These are phyloP conservation scores for Cladosporium sp. DNA, from an alignment of 2,329 filamentous ascomycete genomes.

Conservation along the genomic window DNA sequence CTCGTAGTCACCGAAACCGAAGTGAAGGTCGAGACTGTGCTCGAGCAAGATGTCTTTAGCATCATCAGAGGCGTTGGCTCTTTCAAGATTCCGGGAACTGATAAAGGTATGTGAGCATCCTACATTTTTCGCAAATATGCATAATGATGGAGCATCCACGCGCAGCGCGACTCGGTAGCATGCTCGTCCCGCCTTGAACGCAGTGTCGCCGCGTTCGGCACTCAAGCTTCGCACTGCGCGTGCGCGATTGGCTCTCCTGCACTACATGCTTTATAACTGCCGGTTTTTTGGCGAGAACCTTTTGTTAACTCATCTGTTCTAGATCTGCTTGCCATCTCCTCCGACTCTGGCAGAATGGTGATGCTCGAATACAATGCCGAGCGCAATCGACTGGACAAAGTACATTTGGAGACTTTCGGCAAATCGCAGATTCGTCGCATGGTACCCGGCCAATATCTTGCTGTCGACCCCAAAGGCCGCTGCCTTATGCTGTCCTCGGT, in stretches of 20 bases:
- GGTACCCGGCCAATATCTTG: conserved; percentile 92
- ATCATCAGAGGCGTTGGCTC: conserved; percentile 87
- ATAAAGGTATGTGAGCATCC: conserved; percentile 64
- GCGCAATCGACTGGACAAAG: conserved; percentile 79
- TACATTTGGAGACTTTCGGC: conserved; percentile 96
- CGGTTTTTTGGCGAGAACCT: conserved; percentile 25
- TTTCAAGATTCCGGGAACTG: conserved; percentile 89
- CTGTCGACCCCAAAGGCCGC: conserved; percentile 90
- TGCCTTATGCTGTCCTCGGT: conserved; percentile 90
- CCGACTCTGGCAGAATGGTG: conserved; percentile 91
- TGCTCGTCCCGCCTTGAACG: background rate
- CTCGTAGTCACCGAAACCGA: conserved; percentile 65
- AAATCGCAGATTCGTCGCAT: conserved; percentile 94
- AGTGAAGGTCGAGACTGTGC: conserved; percentile 78
- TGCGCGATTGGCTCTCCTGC: too few relatives aligned
- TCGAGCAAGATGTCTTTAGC: conserved; percentile 93
- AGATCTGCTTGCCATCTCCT: conserved; percentile 96
- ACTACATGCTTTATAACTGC: conserved; percentile 14
- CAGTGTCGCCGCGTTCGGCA: background rate
- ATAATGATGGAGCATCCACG: conserved; percentile 40
- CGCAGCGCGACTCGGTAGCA: background rate
- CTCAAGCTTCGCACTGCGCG: conserved; percentile 41
- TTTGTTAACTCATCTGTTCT: conserved; percentile 10
- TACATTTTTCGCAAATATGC: too few relatives aligned
- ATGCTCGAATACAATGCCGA: conserved; percentile 87